Evolutionary conservation across 371 early-diverging fungal genomes (phyloP), one percentile per base, ranked within the genome.

Genomic region (Spraguea lophii): DNA sequence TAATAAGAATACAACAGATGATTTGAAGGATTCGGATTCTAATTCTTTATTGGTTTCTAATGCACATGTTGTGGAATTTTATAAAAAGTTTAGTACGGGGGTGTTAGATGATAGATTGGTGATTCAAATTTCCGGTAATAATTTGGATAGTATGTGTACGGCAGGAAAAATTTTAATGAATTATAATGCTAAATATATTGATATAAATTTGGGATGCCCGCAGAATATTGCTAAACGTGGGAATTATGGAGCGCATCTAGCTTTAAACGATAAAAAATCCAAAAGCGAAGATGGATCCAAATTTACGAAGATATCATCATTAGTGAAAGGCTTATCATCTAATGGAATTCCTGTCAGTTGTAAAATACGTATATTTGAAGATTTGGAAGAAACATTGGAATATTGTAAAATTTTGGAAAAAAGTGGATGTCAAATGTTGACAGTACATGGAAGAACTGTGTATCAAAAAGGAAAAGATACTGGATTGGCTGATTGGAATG

Each of bases 121-220:
- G 39, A 85, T 81, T 10, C 93, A 93, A 81, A 90, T 97, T 57
- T 95, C 94, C 66, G 93, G 89, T 27, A 92, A 95, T 66, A 84
- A 91, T 52, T 85, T 91, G 1, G 77, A 80, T 10, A 60, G 58
- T 9, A 75, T 97, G 34, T 73, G 92, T 0, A 68, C 72, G 35
- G 89, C 93, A 1, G 87, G 90, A 20, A 27, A 50, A 26, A 35
- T 49, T 4, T 79, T 63, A 15, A 49, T 84, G 57, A 74, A 77
- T 46, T 30, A 7, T 30, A 69, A 81, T 41, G 86, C 87, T 52
- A 87, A 87, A 59, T 94, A 88, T 16, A 83, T 97, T 4, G 95
- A 93, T 70, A 66, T 93, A 27, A 95, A 94, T 51, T 75, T 95
- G 13, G 95, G 98, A 4, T 97, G 97, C 63, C 97, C 97, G 4